Percentiles rank a stretch among this genome's conserved stretches.
Conservation (phyloP, 805 yeast genomes). For the Starmerella scarabaei region DNA sequence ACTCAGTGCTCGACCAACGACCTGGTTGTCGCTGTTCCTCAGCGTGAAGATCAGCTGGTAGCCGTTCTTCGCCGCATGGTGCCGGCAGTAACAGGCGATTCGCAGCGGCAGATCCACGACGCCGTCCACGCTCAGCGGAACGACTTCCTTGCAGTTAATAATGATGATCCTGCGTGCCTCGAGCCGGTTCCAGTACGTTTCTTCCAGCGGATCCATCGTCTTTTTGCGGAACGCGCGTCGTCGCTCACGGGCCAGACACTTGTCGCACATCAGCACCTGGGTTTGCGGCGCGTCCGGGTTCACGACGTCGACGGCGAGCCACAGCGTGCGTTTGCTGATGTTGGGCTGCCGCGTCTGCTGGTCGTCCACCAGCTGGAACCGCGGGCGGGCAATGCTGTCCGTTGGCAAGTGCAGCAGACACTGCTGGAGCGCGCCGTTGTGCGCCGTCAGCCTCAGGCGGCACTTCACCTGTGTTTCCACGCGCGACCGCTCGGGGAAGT, state of each 20-base stretch:
- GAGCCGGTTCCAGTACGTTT: conserved; percentile 66
- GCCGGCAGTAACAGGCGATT: conserved; percentile 91
- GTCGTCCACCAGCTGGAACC: conserved; percentile 44
- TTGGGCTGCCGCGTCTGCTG: conserved; percentile 18
- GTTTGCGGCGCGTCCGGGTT: conserved; percentile 33
- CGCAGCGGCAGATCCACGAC: conserved; percentile 45
- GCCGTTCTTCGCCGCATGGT: conserved; percentile 80
- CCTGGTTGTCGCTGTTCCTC: conserved; percentile 44
- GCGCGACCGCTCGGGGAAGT: conserved; percentile 69
- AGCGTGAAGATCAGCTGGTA: conserved; percentile 54
- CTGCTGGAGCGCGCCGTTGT: conserved; percentile 49
- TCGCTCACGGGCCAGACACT: conserved; percentile 86
- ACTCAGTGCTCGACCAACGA: conserved; percentile 61
- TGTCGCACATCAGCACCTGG: conserved; percentile 66
- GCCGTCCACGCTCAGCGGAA: conserved; percentile 26
- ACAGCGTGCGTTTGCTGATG: conserved; percentile 18
- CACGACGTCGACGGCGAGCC: conserved; percentile 69
- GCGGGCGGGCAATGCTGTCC: conserved; percentile 77
- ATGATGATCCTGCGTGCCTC: conserved; percentile 72
- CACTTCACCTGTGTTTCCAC: conserved; percentile 94
- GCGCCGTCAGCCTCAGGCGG: conserved; percentile 50
- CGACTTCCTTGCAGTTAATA: conserved; percentile 80
- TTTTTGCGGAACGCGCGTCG: conserved; percentile 90
- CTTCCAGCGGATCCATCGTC: conserved; percentile 57
- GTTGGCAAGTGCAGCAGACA: conserved; percentile 66